Evolutionary conservation across 345 rosid species (phyloP).

Genomic region (Eutrema yunnanense): DNA sequence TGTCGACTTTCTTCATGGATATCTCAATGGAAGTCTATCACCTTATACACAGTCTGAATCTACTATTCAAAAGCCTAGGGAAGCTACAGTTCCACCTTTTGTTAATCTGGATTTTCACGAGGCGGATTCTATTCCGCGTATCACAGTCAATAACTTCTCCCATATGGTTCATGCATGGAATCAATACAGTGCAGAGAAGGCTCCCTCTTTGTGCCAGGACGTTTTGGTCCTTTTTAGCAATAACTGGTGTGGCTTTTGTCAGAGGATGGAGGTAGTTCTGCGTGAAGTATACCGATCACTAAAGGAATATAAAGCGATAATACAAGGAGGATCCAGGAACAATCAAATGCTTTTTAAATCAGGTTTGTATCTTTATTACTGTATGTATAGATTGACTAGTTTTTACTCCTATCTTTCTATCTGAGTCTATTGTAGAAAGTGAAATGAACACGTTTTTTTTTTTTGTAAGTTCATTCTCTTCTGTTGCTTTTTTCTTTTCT

Average conservation of each 20-base stretch:
- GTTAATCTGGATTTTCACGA: conserved; percentile 82
- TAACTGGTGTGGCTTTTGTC: conserved; percentile 93
- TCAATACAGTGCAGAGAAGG: conserved; percentile 37
- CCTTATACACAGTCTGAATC: conserved; percentile 61
- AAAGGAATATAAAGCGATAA: conserved; percentile 40
- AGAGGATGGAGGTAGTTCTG: conserved; percentile 85
- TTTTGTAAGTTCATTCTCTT: not conserved
- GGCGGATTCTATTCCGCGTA: conserved; percentile 61
- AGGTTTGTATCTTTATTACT: conserved; percentile 29
- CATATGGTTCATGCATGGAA: conserved; percentile 53
- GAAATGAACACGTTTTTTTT: not conserved
- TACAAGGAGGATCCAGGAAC: conserved; percentile 36
- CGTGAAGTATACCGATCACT: conserved; percentile 73
- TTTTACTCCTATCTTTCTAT: not conserved
- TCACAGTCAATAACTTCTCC: conserved; percentile 50
- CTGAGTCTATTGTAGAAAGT: not conserved
- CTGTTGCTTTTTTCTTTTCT: not conserved
- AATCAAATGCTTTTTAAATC: conserved; percentile 28
- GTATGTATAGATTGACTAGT: not conserved
- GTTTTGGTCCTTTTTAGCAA: conserved; percentile 83
- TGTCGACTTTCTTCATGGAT: conserved; percentile 49
- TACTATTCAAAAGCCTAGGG: conserved; percentile 34
- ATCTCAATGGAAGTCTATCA: conserved; percentile 54
- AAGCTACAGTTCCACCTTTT: conserved; percentile 64
- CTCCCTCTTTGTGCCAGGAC: conserved; percentile 51